Conservation (phyloP, 441 rosid genomes). For the Populus hybrid region DNA sequence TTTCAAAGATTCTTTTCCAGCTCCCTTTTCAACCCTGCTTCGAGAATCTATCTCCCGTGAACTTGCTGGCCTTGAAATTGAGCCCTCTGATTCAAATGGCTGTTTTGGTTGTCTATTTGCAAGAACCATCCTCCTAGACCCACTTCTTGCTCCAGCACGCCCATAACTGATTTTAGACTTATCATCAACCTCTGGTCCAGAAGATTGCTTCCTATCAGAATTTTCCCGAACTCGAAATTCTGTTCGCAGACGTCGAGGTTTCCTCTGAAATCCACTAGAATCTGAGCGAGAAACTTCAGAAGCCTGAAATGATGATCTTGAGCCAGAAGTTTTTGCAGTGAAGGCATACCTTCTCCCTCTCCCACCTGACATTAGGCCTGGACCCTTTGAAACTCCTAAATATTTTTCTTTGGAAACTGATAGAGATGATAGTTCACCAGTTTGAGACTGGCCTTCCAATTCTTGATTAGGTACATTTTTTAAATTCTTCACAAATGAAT, state of each 20-base stretch:
- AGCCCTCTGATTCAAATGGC: constrained; percentile 44
- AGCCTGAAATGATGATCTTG: constrained; percentile 44
- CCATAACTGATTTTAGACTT: constrained; percentile 49
- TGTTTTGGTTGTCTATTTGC: constrained; percentile 57
- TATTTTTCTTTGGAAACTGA: constrained; percentile 36
- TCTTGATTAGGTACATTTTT: constrained; percentile 36
- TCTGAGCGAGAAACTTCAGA: constrained; percentile 56
- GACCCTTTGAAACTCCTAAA: constrained; percentile 33
- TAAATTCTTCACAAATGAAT: constrained; percentile 33
- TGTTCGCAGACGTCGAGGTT: constrained; percentile 54
- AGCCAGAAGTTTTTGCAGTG: constrained; percentile 49
- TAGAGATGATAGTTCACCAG: constrained; percentile 30
- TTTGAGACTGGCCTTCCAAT: constrained; percentile 42
- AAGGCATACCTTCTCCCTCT: constrained; percentile 49
- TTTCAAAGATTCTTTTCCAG: constrained; percentile 45
- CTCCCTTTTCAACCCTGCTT: constrained; percentile 45
- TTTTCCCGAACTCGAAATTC: constrained; percentile 80
- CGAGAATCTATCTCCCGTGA: constrained; percentile 42
- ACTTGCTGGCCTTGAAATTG: constrained; percentile 31
- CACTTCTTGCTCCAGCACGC: constrained; percentile 41
- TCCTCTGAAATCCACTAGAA: constrained; percentile 59
- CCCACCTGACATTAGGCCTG: constrained; percentile 38
- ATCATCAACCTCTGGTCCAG: constrained; percentile 41
- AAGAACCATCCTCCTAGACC: constrained; percentile 46
- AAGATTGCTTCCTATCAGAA: constrained; percentile 37